phyloP scores from a whole-genome alignment of 306 rosid genomes.

The Cucurbita ficifolia region DNA sequence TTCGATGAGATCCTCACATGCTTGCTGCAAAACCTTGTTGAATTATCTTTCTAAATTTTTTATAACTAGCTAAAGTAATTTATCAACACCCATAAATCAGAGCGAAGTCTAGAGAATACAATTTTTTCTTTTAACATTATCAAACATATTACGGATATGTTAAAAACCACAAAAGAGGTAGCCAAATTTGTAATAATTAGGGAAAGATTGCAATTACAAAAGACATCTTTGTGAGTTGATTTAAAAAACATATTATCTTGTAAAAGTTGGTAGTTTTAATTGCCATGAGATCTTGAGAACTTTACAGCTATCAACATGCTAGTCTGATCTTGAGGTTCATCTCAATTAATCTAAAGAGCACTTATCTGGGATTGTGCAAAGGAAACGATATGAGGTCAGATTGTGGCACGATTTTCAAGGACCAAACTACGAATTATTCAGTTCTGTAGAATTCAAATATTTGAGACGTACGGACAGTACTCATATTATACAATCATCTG shows the following conservation, averaged over 20 bases:
- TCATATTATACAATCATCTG: background rate
- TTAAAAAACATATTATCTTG: background rate
- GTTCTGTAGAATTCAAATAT: background rate
- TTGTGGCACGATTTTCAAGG: background rate
- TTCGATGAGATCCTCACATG: conserved; percentile 56
- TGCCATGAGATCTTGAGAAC: background rate
- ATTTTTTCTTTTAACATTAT: background rate
- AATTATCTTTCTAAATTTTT: background rate
- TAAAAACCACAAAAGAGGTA: background rate
- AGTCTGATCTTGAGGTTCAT: background rate
- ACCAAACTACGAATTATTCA: background rate
- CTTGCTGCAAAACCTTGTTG: conserved; percentile 32
- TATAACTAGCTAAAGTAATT: background rate
- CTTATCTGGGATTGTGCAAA: background rate
- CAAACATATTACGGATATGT: background rate
- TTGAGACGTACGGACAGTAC: background rate
- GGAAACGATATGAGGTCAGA: background rate
- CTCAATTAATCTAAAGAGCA: background rate
- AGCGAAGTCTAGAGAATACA: background rate
- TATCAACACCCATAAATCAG: background rate
- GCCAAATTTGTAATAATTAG: background rate
- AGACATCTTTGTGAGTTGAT: background rate
- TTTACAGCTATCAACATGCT: background rate
- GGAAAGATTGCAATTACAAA: background rate
- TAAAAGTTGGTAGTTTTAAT: background rate